Base-by-base conservation (phyloP, 805 yeast species). In the Yamadazyma phyllophila region DNA sequence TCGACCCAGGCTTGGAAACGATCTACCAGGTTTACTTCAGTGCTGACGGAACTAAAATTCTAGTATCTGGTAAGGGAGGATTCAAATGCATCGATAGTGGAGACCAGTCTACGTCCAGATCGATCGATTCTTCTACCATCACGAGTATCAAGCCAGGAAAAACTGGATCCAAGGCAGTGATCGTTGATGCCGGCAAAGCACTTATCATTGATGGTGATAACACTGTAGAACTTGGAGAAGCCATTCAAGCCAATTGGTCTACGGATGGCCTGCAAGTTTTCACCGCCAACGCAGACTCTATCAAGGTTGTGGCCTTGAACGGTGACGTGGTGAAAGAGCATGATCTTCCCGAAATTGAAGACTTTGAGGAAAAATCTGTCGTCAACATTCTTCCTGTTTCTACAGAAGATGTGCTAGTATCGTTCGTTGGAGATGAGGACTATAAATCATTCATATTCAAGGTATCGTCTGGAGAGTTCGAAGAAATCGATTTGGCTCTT, bases 401-500 rank as follows among this genome's bases (percentile, higher is more conserved):
- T 7, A 4, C 11, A 7, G 11, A 35, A 2, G 20, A 39, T 17
- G 4, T 45, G 2, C 30, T 48, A 14, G 50, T 48, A 12, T 47
- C 46, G 7, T 45, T 43, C 14, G 24, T 16, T 12, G 16, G 31
- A 13, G 42, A 14, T 20, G 39, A 37, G 20, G 55, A 54, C 4
- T 43, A 60, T 12, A 54, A 57, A 9, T 39, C 54, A 11, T 46
- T 46, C 12, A 41, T 55, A 13, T 38, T 63, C 6, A 53, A 63
- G 32, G 48, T 62, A 15, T 59, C 61, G 1, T 48, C 54, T 24
- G 73, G 71, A 36, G 56, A 61, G 12, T 47, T 60, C n/a, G 51
- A 58, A 12, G 74, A 69, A 48, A 52, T 73, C 4, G 83, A 75
- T 48, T 67, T 72, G 11, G 70, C 78, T 1, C 80, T 80, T 3